Percentiles rank a stretch among this genome's conserved stretches.
These are phyloP conservation scores for Falciphora oryzae DNA, from an alignment of 2,329 filamentous ascomycete genomes.

Conservation along the genomic window DNA sequence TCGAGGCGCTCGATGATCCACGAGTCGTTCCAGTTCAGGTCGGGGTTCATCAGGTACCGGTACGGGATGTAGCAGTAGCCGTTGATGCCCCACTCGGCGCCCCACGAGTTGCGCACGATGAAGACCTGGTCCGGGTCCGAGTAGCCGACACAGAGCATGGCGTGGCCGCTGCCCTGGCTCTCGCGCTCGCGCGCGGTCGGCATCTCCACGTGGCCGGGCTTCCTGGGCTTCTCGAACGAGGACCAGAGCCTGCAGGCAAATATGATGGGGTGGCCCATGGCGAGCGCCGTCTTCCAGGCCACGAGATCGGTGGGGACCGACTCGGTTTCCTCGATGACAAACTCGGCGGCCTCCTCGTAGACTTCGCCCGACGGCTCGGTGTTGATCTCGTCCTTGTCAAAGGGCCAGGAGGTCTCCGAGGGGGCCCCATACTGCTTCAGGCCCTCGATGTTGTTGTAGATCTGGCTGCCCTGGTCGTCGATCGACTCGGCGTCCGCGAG, in stretches of 20 bases:
- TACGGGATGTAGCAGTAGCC: neutral
- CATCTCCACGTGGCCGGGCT: neutral
- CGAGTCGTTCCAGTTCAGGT: neutral
- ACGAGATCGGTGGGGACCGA: neutral
- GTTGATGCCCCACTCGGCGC: neutral
- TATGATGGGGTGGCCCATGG: neutral
- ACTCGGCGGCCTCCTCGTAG: neutral
- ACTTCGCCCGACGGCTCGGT: neutral
- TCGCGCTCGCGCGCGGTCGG: neutral
- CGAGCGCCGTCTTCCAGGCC: neutral
- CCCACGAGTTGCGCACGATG: neutral
- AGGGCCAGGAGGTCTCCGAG: neutral
- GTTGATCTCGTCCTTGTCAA: neutral
- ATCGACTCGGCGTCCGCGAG: neutral
- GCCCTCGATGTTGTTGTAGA: neutral
- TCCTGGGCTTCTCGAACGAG: neutral
- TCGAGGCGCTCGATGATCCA: neutral
- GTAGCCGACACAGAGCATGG: neutral
- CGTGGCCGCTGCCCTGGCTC: neutral
- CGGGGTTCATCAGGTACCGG: neutral
- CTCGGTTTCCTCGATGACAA: neutral
- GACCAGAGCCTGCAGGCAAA: neutral
- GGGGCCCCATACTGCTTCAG: neutral
- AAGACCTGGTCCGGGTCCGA: neutral
- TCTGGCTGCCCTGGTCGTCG: neutral